phyloP scores from a whole-genome alignment of 352 stramenopile species.

The Phytophthora meadii region DNA sequence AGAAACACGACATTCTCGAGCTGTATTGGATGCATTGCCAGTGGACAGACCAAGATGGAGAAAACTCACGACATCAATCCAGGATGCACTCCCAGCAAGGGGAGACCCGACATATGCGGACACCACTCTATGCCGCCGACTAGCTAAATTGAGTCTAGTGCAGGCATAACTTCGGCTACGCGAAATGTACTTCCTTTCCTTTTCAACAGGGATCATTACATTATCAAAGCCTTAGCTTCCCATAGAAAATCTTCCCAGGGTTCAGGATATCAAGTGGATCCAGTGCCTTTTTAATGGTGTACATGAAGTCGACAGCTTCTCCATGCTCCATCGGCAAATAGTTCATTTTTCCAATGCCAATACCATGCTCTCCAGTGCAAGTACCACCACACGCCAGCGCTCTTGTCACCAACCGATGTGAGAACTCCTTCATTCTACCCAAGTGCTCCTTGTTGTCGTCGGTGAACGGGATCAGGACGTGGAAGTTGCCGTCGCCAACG shows the following conservation, averaged over 20 bases:
- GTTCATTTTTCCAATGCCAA: conserved; percentile 95
- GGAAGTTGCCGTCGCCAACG: conserved; percentile 97
- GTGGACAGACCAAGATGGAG: no score
- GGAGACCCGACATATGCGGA: no score
- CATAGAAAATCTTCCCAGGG: conserved; percentile 95
- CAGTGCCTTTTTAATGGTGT: conserved; percentile 92
- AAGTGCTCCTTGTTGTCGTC: conserved; percentile 86
- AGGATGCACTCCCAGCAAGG: no score
- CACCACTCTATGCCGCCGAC: no score
- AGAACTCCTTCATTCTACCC: conserved; percentile 86
- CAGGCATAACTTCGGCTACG: no score
- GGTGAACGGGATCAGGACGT: conserved; percentile 94
- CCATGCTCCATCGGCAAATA: conserved; percentile 93
- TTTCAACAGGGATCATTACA: no score
- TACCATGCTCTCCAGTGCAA: conserved; percentile 97
- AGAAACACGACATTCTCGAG: no score
- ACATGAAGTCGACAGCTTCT: conserved; percentile 92
- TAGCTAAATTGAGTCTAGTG: no score
- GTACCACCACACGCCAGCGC: conserved; percentile 93
- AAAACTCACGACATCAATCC: no score
- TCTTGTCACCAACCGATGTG: conserved; percentile 71
- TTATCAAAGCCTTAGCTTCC: conserved; percentile 1
- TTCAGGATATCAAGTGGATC: conserved; percentile 98
- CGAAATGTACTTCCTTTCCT: no score
- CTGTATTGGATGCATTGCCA: no score